Evolutionary conservation across 495 filamentous ascomycete genomes (phyloP).

Genomic region (Annulohypoxylon moriforme): DNA sequence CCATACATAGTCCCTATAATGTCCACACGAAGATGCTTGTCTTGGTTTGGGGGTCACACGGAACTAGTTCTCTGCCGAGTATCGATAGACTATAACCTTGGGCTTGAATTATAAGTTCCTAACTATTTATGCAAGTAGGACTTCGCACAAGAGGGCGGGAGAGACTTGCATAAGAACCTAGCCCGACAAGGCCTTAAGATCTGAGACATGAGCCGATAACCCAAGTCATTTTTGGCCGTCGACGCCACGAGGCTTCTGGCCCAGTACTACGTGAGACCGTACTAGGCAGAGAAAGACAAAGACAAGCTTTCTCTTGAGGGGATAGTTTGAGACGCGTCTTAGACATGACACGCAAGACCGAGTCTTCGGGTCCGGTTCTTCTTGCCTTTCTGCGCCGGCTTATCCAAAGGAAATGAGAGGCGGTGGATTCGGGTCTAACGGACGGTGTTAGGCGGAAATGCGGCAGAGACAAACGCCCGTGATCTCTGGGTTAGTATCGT

Average conservation of each 20-base stretch:
- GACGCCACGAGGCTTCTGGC: conserved; percentile 13
- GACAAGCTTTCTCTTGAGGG: conserved; percentile 13
- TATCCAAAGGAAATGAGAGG: neutral
- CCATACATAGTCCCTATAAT: neutral
- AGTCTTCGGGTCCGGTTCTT: neutral
- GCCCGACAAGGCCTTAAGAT: neutral
- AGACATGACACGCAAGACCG: conserved; percentile 4
- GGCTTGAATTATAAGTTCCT: neutral
- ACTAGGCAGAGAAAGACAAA: neutral
- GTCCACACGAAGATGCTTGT: neutral
- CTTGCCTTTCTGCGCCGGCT: neutral
- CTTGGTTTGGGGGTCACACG: neutral
- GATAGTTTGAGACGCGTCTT: neutral
- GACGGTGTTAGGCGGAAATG: neutral
- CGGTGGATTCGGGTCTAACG: neutral
- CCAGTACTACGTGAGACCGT: neutral
- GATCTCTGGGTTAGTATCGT: neutral
- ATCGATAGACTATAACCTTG: conserved; percentile 10
- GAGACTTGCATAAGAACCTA: neutral
- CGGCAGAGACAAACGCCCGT: neutral
- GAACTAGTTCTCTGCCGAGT: neutral
- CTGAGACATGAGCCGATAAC: neutral
- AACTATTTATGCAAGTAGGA: neutral
- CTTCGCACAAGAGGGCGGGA: neutral
- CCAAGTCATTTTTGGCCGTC: neutral